phyloP scores from a whole-genome alignment of 805 yeast species.

The Saccharomycopsis sp. region DNA sequence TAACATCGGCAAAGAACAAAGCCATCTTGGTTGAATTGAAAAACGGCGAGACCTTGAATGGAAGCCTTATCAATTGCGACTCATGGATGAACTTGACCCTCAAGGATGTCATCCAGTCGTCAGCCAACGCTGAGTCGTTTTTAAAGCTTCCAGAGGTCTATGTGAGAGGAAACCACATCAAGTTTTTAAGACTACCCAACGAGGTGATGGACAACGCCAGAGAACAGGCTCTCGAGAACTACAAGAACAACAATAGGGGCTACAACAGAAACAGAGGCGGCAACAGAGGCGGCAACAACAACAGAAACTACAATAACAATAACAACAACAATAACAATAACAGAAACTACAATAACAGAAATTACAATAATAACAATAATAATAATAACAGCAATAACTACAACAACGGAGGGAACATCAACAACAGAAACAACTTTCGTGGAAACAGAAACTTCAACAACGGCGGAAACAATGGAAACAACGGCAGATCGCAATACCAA shows the following conservation, averaged over 20 bases:
- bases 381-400: conserved; percentile 26
- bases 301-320: conserved; percentile 25
- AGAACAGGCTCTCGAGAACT: conserved; percentile 49
- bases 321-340: conserved; percentile 30
- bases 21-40: conserved; percentile 85
- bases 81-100: conserved; percentile 93
- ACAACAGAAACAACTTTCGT: conserved; percentile 15
- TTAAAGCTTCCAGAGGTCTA: conserved; percentile 66
- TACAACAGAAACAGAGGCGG: conserved; percentile 35
- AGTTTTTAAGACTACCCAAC: conserved; percentile 68
- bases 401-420: conserved; percentile 16
- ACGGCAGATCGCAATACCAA: neutral
- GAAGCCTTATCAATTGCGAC: conserved; percentile 79
- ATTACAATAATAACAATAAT: conserved; percentile 25
- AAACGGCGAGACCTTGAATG: conserved; percentile 84
- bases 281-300: conserved; percentile 25
- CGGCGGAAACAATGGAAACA: neutral
- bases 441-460: conserved; percentile 7
- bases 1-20: conserved; percentile 87
- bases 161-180: conserved; percentile 80
- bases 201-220: conserved; percentile 71
- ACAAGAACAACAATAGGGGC: conserved; percentile 38
- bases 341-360: conserved; percentile 30
- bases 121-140: conserved; percentile 54
- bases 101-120: conserved; percentile 63